These are phyloP conservation scores for Lentinula lateritia DNA, from an alignment of 768 basidiomycete genomes.

Conservation along the genomic window DNA sequence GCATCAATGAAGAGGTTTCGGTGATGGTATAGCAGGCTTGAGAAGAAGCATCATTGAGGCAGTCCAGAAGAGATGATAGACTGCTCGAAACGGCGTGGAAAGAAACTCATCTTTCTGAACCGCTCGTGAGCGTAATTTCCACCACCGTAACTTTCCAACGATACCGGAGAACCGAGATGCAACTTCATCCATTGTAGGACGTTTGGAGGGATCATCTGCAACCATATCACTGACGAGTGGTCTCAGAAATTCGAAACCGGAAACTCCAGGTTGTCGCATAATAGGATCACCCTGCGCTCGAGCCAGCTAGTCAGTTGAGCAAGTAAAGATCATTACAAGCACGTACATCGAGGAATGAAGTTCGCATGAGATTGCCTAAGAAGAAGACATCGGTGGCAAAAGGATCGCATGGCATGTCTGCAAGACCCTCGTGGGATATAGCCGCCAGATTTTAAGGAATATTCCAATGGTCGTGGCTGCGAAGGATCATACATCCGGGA, in stretches of 20 bases:
- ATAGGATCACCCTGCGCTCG: neutral
- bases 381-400: constrained; percentile 41
- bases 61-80: neutral
- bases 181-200: constrained; percentile 13
- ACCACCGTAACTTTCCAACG: neutral
- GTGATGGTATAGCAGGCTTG: neutral
- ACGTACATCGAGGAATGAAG: too few species aligned
- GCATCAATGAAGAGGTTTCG: neutral
- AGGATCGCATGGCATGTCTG: constrained; percentile 23
- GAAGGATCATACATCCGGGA: constrained; percentile 23
- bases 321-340: neutral
- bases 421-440: constrained; percentile 29
- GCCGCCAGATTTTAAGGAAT: constrained; percentile 34
- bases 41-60: neutral
- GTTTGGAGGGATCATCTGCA: constrained; percentile 1
- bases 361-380: constrained; percentile 22
- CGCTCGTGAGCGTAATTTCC: constrained; percentile 5
- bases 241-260: constrained; percentile 9
- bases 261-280: neutral
- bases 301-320: too few species aligned
- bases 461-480: constrained; percentile 18
- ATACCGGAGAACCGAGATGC: constrained; percentile 6
- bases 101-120: neutral
- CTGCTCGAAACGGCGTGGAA: neutral
- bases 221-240: constrained; percentile 8